Evolutionary conservation across 352 stramenopile genomes (phyloP).

Genomic region (Phytophthora pisi): DNA sequence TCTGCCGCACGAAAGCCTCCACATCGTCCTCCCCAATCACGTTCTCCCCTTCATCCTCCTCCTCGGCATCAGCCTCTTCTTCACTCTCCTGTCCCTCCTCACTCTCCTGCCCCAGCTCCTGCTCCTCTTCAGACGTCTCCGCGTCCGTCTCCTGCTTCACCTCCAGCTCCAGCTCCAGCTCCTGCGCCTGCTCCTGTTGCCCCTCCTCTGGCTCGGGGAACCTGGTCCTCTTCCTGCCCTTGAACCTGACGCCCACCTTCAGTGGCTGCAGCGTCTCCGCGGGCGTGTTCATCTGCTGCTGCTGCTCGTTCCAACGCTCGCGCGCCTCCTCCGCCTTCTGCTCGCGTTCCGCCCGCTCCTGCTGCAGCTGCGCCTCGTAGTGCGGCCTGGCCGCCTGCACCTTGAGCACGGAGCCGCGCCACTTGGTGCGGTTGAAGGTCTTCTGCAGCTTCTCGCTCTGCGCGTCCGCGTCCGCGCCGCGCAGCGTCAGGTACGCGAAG

Average conservation of each 20-base stretch:
- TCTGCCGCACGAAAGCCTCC: slow-evolving; percentile 48
- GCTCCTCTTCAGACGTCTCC: slow-evolving; percentile 6
- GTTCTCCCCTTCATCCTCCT: background rate
- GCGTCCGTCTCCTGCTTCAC: slow-evolving; percentile 5
- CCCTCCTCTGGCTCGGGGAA: slow-evolving; percentile 15
- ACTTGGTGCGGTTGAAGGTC: slow-evolving; percentile 80
- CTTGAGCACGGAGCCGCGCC: slow-evolving; percentile 60
- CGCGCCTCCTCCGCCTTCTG: background rate
- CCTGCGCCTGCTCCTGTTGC: slow-evolving; percentile 2
- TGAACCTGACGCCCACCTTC: slow-evolving; percentile 22
- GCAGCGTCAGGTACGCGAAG: slow-evolving; percentile 69
- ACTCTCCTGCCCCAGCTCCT: background rate
- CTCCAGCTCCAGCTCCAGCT: slow-evolving; percentile 3
- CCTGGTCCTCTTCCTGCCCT: slow-evolving; percentile 30
- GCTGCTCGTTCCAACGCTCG: slow-evolving; percentile 6
- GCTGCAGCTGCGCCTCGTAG: slow-evolving; percentile 47
- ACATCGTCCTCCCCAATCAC: slow-evolving; percentile 37
- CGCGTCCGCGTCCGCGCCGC: slow-evolving; percentile 29
- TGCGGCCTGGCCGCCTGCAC: slow-evolving; percentile 64
- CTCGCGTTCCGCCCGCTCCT: slow-evolving; percentile 40
- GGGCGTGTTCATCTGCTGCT: background rate
- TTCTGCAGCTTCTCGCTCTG: slow-evolving; percentile 56
- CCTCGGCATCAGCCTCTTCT: background rate
- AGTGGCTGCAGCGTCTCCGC: slow-evolving; percentile 21
- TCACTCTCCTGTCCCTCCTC: slow-evolving; percentile 11